These are phyloP conservation scores for Talaromyces rugulosus DNA, from an alignment of 2,329 filamentous ascomycete genomes.

Conservation along the genomic window DNA sequence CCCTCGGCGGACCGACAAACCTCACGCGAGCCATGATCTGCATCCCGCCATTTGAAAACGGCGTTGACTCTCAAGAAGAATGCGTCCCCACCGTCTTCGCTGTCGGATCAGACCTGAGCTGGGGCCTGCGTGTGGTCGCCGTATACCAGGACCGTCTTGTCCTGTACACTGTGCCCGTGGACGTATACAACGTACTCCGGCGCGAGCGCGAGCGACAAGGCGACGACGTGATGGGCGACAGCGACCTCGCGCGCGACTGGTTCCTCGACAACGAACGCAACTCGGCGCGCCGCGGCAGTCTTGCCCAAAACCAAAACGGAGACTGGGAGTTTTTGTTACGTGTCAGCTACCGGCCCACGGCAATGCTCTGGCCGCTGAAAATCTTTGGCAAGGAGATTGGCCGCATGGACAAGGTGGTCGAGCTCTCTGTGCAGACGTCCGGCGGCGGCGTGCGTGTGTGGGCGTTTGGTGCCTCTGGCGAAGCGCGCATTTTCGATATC, in stretches of 20 bases:
- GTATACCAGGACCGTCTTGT: slow-evolving; percentile 52
- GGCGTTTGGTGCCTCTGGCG: slow-evolving; percentile 46
- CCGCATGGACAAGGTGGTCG: slow-evolving; percentile 43
- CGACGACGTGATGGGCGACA: slow-evolving; percentile 30
- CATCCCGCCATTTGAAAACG: slow-evolving; percentile 31
- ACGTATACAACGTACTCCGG: slow-evolving; percentile 46
- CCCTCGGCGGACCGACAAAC: slow-evolving; percentile 54
- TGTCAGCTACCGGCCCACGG: slow-evolving; percentile 31
- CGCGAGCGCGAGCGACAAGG: slow-evolving; percentile 30
- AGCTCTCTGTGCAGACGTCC: slow-evolving; percentile 46
- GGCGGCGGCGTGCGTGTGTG: slow-evolving; percentile 46
- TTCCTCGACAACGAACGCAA: slow-evolving; percentile 26
- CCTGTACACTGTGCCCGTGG: slow-evolving; percentile 58
- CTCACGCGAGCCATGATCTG: slow-evolving; percentile 58
- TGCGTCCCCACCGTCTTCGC: slow-evolving; percentile 51
- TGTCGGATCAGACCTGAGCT: slow-evolving; percentile 52
- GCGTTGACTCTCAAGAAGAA: slow-evolving; percentile 16
- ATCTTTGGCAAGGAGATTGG: slow-evolving; percentile 50
- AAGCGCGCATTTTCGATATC: slow-evolving; percentile 46
- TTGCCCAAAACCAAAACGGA: slow-evolving; percentile 31
- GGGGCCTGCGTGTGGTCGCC: slow-evolving; percentile 57
- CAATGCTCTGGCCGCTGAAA: slow-evolving; percentile 46
- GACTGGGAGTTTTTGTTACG: slow-evolving; percentile 40
- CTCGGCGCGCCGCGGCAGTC: slow-evolving; percentile 25
- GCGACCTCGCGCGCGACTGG: slow-evolving; percentile 29